Base-by-base conservation (phyloP, 257 asterid genomes). In the Knoxia roxburghii region DNA sequence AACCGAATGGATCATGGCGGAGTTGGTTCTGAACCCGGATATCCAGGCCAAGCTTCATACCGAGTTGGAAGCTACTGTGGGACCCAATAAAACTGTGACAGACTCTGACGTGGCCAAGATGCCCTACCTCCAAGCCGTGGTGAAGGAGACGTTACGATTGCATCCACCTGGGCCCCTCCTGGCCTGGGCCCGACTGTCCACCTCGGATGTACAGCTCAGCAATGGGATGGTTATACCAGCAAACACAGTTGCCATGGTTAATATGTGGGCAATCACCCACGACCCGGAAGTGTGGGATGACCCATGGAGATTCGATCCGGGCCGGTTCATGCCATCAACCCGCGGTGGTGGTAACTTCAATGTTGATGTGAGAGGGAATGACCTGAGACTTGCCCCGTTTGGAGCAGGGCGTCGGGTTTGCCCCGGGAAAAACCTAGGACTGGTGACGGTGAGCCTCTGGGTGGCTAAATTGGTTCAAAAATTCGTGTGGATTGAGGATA, bases 211-310 rank as follows among this genome's bases (percentile, higher is more conserved):
- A 29, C 71, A 27, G 14, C 86, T 85, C 41, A 73, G 69, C 75
- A 82, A 83, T 29, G 83, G 83, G 46, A 82, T 85, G 88, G 32
- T 85, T 0, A 70, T 84, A 18, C 88, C 88, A 0, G 65, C 74
- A 10, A 73, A 82, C 72, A 85, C 91, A 0, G 82, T 83, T 0
- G 85, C 88, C 2, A 85, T 85, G 88, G 80, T 85, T 45, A 85
- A 85, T 59, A 82, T 82, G 91, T 83, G 91, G 91, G 76, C 91
- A 7, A 85, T 85, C n/a, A 75, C 91, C 0, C 88, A 79, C 21
- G 85, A 85, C 68, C 57, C 83, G 0, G 35, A 21, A 0, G 37
- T 82, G 0, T 83, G 86, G 86, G 68, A 49, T 1, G 73, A 80
- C 0, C 78, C 91, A 1, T 68, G 46, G 29, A 27, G 13, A 29